These are phyloP conservation scores for Salvia hispanica DNA, from an alignment of 257 asterid genomes.

Conservation along the genomic window DNA sequence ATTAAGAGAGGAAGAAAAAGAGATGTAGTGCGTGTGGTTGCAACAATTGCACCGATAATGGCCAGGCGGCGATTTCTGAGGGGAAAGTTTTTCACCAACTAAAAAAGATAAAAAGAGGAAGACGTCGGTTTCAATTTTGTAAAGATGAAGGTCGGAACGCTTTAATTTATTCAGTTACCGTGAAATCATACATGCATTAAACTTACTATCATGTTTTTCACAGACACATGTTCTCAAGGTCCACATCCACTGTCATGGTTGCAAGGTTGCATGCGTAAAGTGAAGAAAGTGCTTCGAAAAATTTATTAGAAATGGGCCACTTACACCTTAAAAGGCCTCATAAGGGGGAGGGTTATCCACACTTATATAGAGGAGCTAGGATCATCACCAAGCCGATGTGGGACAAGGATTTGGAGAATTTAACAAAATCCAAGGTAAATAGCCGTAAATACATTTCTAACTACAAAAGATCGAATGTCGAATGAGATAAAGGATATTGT, in stretches of 20 bases:
- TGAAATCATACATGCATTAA: neutral
- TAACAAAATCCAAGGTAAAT: slow-evolving; percentile 61
- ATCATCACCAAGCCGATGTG: no score
- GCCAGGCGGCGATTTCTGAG: no score
- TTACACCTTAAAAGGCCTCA: no score
- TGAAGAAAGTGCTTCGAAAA: slow-evolving; percentile 59
- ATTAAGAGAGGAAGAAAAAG: no score
- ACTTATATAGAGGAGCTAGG: no score
- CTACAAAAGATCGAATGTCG: neutral
- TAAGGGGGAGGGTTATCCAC: no score
- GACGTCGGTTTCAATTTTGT: slow-evolving; percentile 25
- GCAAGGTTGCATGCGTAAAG: slow-evolving; percentile 67
- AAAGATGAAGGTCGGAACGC: slow-evolving; percentile 25
- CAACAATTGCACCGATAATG: no score
- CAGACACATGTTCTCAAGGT: slow-evolving; percentile 68
- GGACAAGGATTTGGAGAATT: no score
- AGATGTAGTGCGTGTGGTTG: no score
- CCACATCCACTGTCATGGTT: slow-evolving; percentile 68
- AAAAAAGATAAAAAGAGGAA: slow-evolving; percentile 26
- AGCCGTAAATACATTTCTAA: neutral
- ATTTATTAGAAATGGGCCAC: no score
- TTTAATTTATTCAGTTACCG: neutral
- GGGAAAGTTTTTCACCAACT: no score
- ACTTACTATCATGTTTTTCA: slow-evolving; percentile 1
- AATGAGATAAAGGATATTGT: slow-evolving; percentile 4